Conservation (phyloP, 23 red algal species). For the Cyanidium caldarium region DNA sequence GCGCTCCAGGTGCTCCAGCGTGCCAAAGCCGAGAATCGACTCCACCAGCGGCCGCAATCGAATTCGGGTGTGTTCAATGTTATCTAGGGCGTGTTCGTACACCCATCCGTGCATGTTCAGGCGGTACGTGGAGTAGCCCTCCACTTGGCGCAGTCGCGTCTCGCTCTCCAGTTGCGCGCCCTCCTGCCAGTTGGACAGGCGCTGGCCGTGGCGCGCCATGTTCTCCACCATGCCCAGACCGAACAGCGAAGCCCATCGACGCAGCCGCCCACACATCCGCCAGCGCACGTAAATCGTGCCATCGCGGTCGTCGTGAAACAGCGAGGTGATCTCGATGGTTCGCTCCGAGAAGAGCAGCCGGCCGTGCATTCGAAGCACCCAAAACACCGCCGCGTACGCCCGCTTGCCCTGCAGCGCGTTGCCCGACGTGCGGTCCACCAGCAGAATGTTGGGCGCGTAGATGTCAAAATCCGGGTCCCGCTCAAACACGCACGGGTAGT, state of each 20-base stretch:
- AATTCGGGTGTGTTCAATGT: slow-evolving; percentile 11
- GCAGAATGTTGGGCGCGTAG: slow-evolving; percentile 30
- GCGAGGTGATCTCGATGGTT: slow-evolving; percentile 29
- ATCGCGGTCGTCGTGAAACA: slow-evolving; percentile 54
- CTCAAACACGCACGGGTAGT: slow-evolving; percentile 57
- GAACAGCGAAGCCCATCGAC: not conserved
- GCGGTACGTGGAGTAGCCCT: slow-evolving; percentile 14
- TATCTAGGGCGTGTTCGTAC: slow-evolving; percentile 13
- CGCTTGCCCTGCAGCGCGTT: slow-evolving; percentile 28
- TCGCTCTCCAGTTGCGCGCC: not conserved
- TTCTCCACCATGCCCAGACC: not conserved
- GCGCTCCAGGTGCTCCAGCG: not conserved
- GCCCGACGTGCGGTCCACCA: slow-evolving; percentile 38
- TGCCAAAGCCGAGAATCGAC: slow-evolving; percentile 9
- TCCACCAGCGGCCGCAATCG: slow-evolving; percentile 8
- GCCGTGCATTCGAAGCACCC: slow-evolving; percentile 48
- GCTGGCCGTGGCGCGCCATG: not conserved
- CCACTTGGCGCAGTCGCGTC: slow-evolving; percentile 9
- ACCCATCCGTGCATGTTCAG: slow-evolving; percentile 13
- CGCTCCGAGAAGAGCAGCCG: slow-evolving; percentile 24
- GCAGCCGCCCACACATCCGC: slow-evolving; percentile 14
- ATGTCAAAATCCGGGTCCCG: slow-evolving; percentile 33
- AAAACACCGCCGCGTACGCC: slow-evolving; percentile 54
- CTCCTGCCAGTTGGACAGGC: not conserved
- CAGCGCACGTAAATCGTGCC: slow-evolving; percentile 53